Conservation (phyloP, 2,329 filamentous ascomycete genomes). For the Paracorniculantispora psalliotae region DNA sequence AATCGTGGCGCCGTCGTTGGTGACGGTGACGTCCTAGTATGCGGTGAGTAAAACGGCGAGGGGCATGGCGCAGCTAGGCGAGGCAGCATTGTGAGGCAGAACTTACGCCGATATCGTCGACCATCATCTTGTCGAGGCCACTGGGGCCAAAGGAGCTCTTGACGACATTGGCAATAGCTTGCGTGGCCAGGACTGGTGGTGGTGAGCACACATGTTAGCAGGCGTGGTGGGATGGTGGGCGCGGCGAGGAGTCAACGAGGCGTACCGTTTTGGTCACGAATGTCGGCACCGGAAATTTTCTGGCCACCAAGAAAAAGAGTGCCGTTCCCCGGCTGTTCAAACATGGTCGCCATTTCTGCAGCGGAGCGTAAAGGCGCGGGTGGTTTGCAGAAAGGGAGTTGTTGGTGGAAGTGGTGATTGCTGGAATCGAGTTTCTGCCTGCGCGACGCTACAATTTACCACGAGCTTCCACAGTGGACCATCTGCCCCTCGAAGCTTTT, state of each 20-base stretch:
- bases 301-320: slow-evolving; percentile 94
- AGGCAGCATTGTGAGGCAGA: slow-evolving; percentile 11
- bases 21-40: slow-evolving; percentile 86
- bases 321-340: slow-evolving; percentile 91
- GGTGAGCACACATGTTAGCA: slow-evolving; percentile 17
- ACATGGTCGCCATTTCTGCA: slow-evolving; percentile 79
- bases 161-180: slow-evolving; percentile 97
- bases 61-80: background rate
- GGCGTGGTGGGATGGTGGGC: background rate
- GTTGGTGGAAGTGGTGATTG: slow-evolving; percentile 1
- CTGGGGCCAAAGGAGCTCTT: slow-evolving; percentile 98
- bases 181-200: slow-evolving; percentile 75
- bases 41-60: slow-evolving; percentile 19
- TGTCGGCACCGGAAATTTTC: slow-evolving; percentile 96
- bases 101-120: slow-evolving; percentile 92
- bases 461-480: slow-evolving; percentile 14
- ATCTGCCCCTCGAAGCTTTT: slow-evolving; percentile 14
- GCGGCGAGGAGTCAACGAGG: slow-evolving; percentile 15
- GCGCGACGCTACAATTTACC: slow-evolving; percentile 11
- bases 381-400: slow-evolving; percentile 5
- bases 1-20: slow-evolving; percentile 97
- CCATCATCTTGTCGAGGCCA: slow-evolving; percentile 99
- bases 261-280: slow-evolving; percentile 91
- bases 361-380: slow-evolving; percentile 2
- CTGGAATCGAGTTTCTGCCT: slow-evolving; percentile 13